Conservation (phyloP, 306 rosid species). For the Styphnolobium japonicum region DNA sequence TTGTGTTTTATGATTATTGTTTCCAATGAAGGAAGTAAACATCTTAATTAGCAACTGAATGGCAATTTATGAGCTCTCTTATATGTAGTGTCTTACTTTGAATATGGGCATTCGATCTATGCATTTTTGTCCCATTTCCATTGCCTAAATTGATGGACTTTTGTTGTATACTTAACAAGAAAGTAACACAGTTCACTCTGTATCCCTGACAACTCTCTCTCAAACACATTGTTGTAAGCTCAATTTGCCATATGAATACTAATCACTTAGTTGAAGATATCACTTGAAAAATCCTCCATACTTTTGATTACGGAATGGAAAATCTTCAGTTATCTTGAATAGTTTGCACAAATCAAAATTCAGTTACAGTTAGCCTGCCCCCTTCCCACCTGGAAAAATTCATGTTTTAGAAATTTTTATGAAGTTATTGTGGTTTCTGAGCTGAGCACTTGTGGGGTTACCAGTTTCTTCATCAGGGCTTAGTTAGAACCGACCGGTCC, state of each 20-base stretch:
- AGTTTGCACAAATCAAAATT: neutral
- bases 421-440: neutral
- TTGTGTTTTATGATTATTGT: slow-evolving; percentile 61
- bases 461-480: neutral
- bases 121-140: slow-evolving; percentile 19
- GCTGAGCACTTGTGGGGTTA: neutral
- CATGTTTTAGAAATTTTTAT: neutral
- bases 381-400: neutral
- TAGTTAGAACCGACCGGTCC: neutral
- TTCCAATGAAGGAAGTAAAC: slow-evolving; percentile 56
- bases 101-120: slow-evolving; percentile 29
- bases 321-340: neutral
- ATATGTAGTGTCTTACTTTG: slow-evolving; percentile 22
- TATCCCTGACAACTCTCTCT: slow-evolving; percentile 17
- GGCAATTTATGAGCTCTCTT: slow-evolving; percentile 53
- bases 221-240: neutral
- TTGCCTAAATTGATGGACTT: slow-evolving; percentile 22
- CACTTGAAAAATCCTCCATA: neutral
- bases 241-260: neutral
- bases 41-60: slow-evolving; percentile 47
- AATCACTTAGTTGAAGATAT: neutral
- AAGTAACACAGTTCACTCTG: slow-evolving; percentile 14
- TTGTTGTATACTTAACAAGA: slow-evolving; percentile 23
- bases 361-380: neutral
- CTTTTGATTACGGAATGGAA: neutral